Conservation (phyloP, 495 filamentous ascomycete genomes). For the Penicillium roqueforti region DNA sequence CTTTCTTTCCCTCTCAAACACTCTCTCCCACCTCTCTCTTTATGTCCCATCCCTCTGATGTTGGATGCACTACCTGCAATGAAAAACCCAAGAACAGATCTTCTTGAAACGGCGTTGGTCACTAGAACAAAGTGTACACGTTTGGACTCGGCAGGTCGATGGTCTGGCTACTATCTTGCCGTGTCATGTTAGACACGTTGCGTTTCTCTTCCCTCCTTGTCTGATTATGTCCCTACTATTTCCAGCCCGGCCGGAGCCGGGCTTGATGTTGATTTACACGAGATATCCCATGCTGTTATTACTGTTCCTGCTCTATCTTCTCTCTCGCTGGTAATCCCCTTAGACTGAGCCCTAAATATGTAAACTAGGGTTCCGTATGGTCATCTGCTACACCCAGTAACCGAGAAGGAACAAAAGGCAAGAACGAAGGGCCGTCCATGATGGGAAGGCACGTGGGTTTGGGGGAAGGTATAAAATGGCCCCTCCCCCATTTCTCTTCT, state of each 20-base stretch:
- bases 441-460: background rate
- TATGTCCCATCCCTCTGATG: background rate
- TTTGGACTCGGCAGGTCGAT: background rate
- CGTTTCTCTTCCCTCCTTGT: slow-evolving; percentile 10
- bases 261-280: slow-evolving; percentile 18
- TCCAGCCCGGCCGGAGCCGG: background rate
- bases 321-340: background rate
- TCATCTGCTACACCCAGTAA: background rate
- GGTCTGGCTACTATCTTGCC: slow-evolving; percentile 8
- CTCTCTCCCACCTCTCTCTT: background rate
- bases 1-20: background rate
- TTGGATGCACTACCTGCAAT: background rate
- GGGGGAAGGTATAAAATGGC: background rate
- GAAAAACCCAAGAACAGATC: background rate
- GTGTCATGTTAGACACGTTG: background rate
- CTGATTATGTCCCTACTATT: slow-evolving; percentile 6
- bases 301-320: background rate
- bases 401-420: background rate
- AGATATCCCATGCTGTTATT: slow-evolving; percentile 34
- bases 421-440: background rate
- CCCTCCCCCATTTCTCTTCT: background rate
- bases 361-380: background rate
- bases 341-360: no score
- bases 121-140: background rate
- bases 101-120: slow-evolving; percentile 2